phyloP scores from a whole-genome alignment of 768 basidiomycete species.

The Trametes sanguinea region DNA sequence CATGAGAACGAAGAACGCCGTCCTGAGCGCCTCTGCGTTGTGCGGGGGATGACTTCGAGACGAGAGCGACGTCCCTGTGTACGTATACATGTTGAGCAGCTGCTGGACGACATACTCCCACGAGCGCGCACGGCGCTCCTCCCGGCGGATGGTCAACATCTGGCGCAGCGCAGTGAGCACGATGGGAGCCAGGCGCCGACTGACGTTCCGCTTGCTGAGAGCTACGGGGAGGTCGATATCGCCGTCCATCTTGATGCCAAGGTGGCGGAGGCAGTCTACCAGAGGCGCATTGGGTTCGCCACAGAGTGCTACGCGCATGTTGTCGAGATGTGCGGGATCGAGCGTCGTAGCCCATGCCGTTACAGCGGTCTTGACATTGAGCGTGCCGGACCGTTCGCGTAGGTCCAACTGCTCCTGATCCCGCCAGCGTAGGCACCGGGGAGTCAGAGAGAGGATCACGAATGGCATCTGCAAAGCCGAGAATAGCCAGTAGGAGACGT shows the following conservation, averaged over 20 bases:
- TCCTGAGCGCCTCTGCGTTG: no score
- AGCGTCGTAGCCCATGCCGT: slow-evolving; percentile 1
- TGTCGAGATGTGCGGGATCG: slow-evolving; percentile 1
- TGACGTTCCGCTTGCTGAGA: no score
- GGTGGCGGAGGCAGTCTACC: background rate
- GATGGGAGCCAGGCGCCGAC: background rate
- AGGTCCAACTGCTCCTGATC: background rate
- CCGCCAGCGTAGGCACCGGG: background rate
- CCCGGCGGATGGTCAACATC: no score
- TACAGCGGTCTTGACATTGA: slow-evolving; percentile 6
- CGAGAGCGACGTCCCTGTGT: no score
- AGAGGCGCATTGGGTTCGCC: background rate
- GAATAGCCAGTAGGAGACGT: no score
- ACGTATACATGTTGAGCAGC: no score
- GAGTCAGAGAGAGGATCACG: background rate
- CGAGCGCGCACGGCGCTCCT: no score
- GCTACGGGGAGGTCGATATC: background rate
- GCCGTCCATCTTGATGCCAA: background rate
- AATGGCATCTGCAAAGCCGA: background rate
- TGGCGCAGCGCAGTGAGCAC: slow-evolving; percentile 3
- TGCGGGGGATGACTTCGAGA: no score
- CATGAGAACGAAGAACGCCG: no score
- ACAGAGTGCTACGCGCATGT: background rate
- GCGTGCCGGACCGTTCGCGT: background rate
- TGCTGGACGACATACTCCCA: no score